These are phyloP conservation scores for Allantophomopsis lycopodina DNA, from an alignment of 2,329 filamentous ascomycete species.

Conservation along the genomic window DNA sequence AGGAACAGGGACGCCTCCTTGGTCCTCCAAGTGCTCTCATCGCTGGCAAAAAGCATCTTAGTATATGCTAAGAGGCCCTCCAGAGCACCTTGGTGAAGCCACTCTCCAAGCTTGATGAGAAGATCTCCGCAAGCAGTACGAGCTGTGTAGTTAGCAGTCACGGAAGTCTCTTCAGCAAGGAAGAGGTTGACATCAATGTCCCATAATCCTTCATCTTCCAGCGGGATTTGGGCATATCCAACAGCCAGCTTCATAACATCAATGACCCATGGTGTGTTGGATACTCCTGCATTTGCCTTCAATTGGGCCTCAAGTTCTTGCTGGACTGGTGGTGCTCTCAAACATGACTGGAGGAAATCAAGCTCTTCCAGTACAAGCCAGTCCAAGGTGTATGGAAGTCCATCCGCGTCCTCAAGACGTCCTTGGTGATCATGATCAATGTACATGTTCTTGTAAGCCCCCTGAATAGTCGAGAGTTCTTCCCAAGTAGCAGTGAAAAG, in stretches of 20 bases:
- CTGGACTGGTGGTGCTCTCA: constrained; percentile 78
- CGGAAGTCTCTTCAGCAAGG: constrained; percentile 85
- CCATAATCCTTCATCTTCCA: constrained; percentile 90
- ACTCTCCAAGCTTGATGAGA: constrained; percentile 84
- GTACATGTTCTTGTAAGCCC: constrained; percentile 69
- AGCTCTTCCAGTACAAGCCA: constrained; percentile 88
- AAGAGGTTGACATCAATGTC: constrained; percentile 94
- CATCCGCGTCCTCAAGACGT: constrained; percentile 77
- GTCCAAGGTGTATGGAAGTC: constrained; percentile 87
- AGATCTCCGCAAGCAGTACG: constrained; percentile 86
- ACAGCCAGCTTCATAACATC: constrained; percentile 79
- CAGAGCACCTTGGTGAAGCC: constrained; percentile 63
- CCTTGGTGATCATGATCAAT: constrained; percentile 77
- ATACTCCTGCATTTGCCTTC: constrained; percentile 39
- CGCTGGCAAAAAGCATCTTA: constrained; percentile 53
- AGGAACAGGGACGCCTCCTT: constrained; percentile 78
- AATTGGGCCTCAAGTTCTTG: constrained; percentile 79
- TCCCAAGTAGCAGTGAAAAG: constrained; percentile 86
- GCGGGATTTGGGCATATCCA: constrained; percentile 77
- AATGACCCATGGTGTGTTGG: constrained; percentile 65
- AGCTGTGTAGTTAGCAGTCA: constrained; percentile 92
- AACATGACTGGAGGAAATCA: constrained; percentile 84
- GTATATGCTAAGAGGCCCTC: constrained; percentile 71
- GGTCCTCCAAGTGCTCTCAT: constrained; percentile 37
- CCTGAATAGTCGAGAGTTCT: constrained; percentile 63